phyloP scores from a whole-genome alignment of 2,329 filamentous ascomycete species.

The Aureobasidium namibiae region DNA sequence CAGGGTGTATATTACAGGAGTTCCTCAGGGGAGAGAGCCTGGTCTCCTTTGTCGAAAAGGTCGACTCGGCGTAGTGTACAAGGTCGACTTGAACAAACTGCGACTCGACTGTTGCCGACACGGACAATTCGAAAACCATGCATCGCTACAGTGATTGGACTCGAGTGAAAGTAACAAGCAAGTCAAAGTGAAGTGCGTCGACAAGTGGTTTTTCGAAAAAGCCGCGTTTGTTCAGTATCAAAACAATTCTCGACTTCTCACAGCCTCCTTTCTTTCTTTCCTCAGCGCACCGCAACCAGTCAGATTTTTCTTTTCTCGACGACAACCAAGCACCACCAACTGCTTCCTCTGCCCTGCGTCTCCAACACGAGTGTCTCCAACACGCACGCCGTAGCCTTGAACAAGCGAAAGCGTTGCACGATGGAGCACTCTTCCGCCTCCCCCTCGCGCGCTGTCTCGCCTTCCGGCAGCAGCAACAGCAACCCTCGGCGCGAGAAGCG shows the following conservation, averaged over 20 bases:
- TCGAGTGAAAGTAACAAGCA: background rate
- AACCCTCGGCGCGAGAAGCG: constrained; percentile 1
- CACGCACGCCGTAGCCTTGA: constrained; percentile 9
- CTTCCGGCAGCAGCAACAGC: constrained; percentile 4
- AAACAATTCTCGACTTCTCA: background rate
- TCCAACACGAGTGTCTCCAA: background rate
- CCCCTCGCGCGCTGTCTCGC: background rate
- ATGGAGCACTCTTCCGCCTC: constrained; percentile 5
- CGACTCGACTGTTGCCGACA: too few relatives aligned
- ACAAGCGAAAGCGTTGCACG: constrained; percentile 7
- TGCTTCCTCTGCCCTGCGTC: background rate
- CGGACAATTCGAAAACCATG: background rate
- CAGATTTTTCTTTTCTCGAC: background rate
- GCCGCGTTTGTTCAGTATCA: background rate
- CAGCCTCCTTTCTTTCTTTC: background rate
- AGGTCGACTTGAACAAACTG: background rate
- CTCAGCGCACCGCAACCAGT: constrained; percentile 1
- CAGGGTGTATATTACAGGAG: background rate
- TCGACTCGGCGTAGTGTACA: background rate
- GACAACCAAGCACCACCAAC: constrained; percentile 3
- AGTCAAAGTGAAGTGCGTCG: background rate
- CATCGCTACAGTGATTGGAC: background rate
- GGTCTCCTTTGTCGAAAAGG: background rate
- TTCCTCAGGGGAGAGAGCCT: background rate
- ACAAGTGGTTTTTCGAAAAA: background rate